Evolutionary conservation across 2,329 filamentous ascomycete genomes (phyloP).

Genomic region (Penicillium sp.): DNA sequence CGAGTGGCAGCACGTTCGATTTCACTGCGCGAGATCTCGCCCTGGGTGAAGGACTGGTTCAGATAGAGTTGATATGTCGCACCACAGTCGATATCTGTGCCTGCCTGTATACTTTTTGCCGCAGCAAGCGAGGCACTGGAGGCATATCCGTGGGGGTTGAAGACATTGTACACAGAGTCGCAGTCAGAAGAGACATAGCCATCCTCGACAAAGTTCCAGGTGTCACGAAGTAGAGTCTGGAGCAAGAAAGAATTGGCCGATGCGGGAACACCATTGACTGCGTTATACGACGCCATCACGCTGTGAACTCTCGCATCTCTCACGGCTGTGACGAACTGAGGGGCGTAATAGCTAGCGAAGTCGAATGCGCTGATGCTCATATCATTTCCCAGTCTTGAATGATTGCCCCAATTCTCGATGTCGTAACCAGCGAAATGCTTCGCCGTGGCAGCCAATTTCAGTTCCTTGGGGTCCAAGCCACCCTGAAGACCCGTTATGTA

Average conservation of each 20-base stretch:
- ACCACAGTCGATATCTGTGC: conserved; percentile 49
- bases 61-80: conserved; percentile 42
- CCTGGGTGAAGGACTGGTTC: conserved; percentile 37
- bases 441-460: conserved; percentile 46
- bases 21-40: conserved; percentile 38
- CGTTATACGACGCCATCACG: conserved; percentile 57
- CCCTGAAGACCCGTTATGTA: conserved; percentile 50
- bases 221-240: conserved; percentile 54
- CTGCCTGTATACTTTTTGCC: conserved; percentile 44
- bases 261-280: conserved; percentile 57
- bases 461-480: conserved; percentile 29
- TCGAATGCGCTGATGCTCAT: conserved; percentile 52
- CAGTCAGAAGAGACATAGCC: conserved; percentile 59
- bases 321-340: conserved; percentile 56
- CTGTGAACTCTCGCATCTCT: conserved; percentile 50
- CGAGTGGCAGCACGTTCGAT: conserved; percentile 43
- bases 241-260: conserved; percentile 57
- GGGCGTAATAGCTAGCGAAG: conserved; percentile 59
- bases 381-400: conserved; percentile 47
- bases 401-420: conserved; percentile 42
- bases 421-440: conserved; percentile 55
- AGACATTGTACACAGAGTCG: conserved; percentile 54
- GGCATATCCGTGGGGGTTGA: conserved; percentile 45
- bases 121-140: conserved; percentile 40
- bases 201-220: conserved; percentile 56